Percentiles rank a stretch among this genome's conserved stretches.
Evolutionary conservation across 306 rosid genomes (phyloP).

Genomic region (Lotus japonicus): DNA sequence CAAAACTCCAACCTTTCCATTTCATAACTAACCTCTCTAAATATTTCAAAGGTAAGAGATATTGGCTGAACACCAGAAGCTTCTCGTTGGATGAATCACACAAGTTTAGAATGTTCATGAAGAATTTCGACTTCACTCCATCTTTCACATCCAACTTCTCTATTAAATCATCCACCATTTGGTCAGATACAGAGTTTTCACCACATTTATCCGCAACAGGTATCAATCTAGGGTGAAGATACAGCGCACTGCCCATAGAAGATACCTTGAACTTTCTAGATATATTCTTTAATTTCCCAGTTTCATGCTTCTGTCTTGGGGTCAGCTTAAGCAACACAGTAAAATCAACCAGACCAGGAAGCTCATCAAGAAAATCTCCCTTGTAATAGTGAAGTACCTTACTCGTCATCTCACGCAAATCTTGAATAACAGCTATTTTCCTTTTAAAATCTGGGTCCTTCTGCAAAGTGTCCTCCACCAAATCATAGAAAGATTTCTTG

Average conservation of each 20-base stretch:
- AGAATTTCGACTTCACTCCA: slow-evolving; percentile 78
- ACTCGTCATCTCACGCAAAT: slow-evolving; percentile 83
- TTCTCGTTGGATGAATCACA: slow-evolving; percentile 68
- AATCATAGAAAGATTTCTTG: slow-evolving; percentile 28
- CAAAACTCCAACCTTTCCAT: slow-evolving; percentile 57
- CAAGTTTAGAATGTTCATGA: slow-evolving; percentile 40
- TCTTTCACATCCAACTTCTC: slow-evolving; percentile 47
- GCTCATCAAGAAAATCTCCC: slow-evolving; percentile 91
- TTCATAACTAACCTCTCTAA: slow-evolving; percentile 50
- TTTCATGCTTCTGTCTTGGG: slow-evolving; percentile 49
- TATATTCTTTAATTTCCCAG: slow-evolving; percentile 34
- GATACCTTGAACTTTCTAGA: slow-evolving; percentile 26
- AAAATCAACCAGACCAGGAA: slow-evolving; percentile 78
- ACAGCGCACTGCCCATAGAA: slow-evolving; percentile 68
- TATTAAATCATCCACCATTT: slow-evolving; percentile 38
- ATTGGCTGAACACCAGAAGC: slow-evolving; percentile 81
- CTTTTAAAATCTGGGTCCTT: slow-evolving; percentile 63
- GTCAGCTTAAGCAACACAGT: slow-evolving; percentile 58
- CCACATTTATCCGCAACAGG: slow-evolving; percentile 37
- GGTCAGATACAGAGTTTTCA: too few relatives aligned
- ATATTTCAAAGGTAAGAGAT: slow-evolving; percentile 69
- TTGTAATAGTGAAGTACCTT: slow-evolving; percentile 73
- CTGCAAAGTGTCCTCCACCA: slow-evolving; percentile 72
- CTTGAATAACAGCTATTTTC: slow-evolving; percentile 68
- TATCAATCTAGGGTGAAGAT: slow-evolving; percentile 63